Evolutionary conservation across 345 rosid species (phyloP).

Genomic region (Gossypium bickii): DNA sequence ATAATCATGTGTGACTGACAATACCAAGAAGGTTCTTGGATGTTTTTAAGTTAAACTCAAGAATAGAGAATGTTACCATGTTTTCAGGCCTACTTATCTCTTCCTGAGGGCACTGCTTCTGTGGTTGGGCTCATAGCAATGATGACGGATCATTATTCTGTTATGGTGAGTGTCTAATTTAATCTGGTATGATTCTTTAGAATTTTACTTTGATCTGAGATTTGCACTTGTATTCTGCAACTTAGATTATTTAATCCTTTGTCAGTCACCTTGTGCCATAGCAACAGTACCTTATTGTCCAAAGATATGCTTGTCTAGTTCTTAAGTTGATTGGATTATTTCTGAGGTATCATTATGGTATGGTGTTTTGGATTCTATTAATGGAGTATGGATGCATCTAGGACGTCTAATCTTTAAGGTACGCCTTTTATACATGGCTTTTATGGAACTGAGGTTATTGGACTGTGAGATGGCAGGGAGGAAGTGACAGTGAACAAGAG

Average conservation of each 20-base stretch:
- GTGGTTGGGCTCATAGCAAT: conserved; percentile 76
- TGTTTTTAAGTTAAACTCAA: conserved; percentile 11
- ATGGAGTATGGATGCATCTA: conserved; percentile 1
- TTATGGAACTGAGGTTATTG: conserved; percentile 17
- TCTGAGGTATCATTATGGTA: background rate
- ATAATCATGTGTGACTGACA: background rate
- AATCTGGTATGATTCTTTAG: background rate
- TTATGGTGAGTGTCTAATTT: conserved; percentile 43
- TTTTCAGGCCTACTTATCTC: conserved; percentile 83
- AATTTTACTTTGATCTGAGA: conserved; percentile 7
- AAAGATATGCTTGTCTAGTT: background rate
- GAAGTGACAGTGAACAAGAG: conserved; percentile 75
- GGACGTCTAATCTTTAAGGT: background rate
- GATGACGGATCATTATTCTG: conserved; percentile 84
- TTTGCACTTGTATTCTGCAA: background rate
- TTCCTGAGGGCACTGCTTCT: conserved; percentile 82
- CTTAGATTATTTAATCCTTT: background rate
- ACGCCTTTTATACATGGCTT: background rate
- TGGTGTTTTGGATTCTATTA: conserved; percentile 1
- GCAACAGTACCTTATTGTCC: background rate
- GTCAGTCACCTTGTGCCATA: background rate
- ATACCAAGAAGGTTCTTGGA: conserved; percentile 12
- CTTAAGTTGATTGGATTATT: background rate
- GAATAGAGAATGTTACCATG: background rate
- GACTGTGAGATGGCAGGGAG: conserved; percentile 45